Conservation (phyloP, 2,329 filamentous ascomycete species). For the Fusarium sacchari region DNA sequence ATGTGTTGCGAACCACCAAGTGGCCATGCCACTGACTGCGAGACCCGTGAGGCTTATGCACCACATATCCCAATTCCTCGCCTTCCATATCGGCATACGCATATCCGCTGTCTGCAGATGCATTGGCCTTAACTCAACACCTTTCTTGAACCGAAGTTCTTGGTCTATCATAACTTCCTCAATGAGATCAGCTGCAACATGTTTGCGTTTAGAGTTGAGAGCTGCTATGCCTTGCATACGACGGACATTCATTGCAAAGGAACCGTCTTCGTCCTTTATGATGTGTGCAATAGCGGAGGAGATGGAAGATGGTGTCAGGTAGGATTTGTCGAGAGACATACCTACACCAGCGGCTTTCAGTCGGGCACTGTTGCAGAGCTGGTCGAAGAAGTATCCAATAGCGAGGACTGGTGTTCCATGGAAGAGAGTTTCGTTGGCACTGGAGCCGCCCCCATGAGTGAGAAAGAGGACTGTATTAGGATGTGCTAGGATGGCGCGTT, state of each 20-base stretch:
- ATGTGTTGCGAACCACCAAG: conserved; percentile 35
- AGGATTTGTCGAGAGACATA: conserved; percentile 50
- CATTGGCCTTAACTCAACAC: conserved; percentile 47
- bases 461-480: conserved; percentile 49
- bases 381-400: conserved; percentile 55
- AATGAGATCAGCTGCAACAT: conserved; percentile 52
- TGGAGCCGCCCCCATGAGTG: conserved; percentile 55
- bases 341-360: conserved; percentile 50
- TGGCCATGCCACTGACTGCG: conserved; percentile 4
- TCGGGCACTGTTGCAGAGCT: conserved; percentile 51
- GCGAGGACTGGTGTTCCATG: conserved; percentile 51
- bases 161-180: conserved; percentile 55
- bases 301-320: conserved; percentile 49
- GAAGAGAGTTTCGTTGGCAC: conserved; percentile 54
- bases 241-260: conserved; percentile 46
- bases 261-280: conserved; percentile 44
- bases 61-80: conserved; percentile 53
- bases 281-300: conserved; percentile 43
- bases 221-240: conserved; percentile 53
- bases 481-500: conserved; percentile 53
- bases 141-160: conserved; percentile 37
- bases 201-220: conserved; percentile 50
- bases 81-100: conserved; percentile 53
- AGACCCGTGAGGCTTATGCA: conserved; percentile 29
- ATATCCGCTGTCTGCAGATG: conserved; percentile 57